Evolutionary conservation across 2,329 filamentous ascomycete genomes (phyloP).

Genomic region (Trichoderma sp.): DNA sequence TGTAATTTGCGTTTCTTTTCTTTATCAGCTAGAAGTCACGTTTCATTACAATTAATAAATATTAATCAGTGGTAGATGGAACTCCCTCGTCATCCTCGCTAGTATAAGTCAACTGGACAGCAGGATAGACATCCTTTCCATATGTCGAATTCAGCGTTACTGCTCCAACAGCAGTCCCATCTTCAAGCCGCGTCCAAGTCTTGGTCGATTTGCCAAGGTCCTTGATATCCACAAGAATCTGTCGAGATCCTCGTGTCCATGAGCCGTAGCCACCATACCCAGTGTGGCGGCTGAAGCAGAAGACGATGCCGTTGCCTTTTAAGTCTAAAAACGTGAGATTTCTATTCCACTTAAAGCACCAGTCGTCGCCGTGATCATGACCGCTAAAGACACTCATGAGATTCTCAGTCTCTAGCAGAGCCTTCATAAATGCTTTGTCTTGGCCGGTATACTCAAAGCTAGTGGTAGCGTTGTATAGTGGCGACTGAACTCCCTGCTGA

Average conservation of each 20-base stretch:
- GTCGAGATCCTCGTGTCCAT: neutral
- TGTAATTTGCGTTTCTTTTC: neutral
- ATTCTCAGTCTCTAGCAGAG: neutral
- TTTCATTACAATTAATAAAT: neutral
- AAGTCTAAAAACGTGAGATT: neutral
- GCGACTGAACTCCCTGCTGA: neutral
- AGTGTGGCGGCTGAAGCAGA: neutral
- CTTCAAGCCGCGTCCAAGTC: neutral
- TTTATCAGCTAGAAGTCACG: neutral
- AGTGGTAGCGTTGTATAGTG: neutral
- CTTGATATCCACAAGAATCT: neutral
- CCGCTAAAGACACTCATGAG: neutral
- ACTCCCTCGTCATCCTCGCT: neutral
- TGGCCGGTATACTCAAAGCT: neutral
- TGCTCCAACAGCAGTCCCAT: neutral
- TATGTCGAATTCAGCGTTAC: neutral
- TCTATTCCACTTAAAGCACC: neutral
- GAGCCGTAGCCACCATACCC: neutral
- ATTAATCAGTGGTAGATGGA: neutral
- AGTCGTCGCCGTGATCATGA: neutral
- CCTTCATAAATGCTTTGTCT: neutral
- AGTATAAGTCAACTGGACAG: neutral
- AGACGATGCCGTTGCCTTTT: neutral
- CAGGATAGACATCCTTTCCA: neutral
- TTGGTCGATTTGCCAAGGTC: neutral